phyloP scores from a whole-genome alignment of 495 filamentous ascomycete genomes.

The Gamarada debralockiae region DNA sequence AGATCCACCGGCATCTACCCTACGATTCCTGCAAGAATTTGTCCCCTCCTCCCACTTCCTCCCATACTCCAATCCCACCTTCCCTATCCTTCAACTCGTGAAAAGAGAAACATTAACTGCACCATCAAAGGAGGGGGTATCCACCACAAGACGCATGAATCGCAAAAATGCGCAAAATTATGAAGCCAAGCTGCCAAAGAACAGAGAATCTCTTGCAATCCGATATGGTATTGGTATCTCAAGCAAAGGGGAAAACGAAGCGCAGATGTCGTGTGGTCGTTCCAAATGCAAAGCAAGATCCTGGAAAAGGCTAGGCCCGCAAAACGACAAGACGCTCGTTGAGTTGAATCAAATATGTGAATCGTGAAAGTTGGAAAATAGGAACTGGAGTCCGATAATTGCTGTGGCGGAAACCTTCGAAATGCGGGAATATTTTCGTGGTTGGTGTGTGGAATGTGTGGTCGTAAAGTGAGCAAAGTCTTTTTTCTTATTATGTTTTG shows the following conservation, averaged over 20 bases:
- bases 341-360: background rate
- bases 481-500: no score
- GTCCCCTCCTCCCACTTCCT: no score
- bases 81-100: no score
- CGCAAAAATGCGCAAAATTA: background rate
- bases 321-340: no score
- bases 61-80: no score
- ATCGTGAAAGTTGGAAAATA: background rate
- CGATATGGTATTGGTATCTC: background rate
- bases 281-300: background rate
- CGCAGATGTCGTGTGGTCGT: background rate
- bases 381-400: background rate
- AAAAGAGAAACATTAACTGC: no score
- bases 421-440: background rate
- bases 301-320: background rate
- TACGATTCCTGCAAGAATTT: no score
- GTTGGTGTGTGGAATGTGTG: background rate
- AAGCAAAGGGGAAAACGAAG: background rate
- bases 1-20: no score
- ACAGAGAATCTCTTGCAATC: background rate
- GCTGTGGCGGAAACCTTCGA: background rate
- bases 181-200: background rate
- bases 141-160: no score
- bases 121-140: no score
- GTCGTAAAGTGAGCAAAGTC: background rate